phyloP scores from a whole-genome alignment of 225 moss, liverwort and hornwort species.

The Pleurozium schreberi region DNA sequence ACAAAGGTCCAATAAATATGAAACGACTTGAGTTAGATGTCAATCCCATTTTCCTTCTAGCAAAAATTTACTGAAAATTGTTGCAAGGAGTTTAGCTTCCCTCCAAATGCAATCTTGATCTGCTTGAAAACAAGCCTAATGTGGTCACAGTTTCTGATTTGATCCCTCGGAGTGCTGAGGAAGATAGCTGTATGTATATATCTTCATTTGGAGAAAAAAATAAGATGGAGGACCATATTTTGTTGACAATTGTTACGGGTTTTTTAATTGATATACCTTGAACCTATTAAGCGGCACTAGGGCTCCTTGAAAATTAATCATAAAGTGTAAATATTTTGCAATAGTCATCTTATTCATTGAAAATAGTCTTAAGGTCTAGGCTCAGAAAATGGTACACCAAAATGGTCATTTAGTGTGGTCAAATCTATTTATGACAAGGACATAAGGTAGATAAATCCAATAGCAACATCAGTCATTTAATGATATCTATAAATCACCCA shows the following conservation, averaged over 20 bases:
- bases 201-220: background rate
- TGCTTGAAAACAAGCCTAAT: background rate
- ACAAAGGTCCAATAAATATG: background rate
- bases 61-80: background rate
- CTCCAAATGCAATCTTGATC: background rate
- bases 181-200: background rate
- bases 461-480: no score
- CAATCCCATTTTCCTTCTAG: background rate
- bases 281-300: no score
- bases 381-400: background rate
- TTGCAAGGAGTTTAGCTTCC: background rate
- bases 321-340: background rate
- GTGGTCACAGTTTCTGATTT: fast-evolving
- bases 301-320: fast-evolving
- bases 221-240: background rate
- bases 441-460: no score
- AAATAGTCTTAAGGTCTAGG: background rate
- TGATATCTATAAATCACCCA: no score
- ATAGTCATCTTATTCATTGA: background rate
- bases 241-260: background rate
- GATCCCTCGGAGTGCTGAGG: fast-evolving
- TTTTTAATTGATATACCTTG: background rate
- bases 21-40: no score
- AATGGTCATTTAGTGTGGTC: no score
- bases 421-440: background rate